These are phyloP conservation scores for Verticillium nonalfalfae DNA, from an alignment of 2,329 filamentous ascomycete genomes.

Conservation along the genomic window DNA sequence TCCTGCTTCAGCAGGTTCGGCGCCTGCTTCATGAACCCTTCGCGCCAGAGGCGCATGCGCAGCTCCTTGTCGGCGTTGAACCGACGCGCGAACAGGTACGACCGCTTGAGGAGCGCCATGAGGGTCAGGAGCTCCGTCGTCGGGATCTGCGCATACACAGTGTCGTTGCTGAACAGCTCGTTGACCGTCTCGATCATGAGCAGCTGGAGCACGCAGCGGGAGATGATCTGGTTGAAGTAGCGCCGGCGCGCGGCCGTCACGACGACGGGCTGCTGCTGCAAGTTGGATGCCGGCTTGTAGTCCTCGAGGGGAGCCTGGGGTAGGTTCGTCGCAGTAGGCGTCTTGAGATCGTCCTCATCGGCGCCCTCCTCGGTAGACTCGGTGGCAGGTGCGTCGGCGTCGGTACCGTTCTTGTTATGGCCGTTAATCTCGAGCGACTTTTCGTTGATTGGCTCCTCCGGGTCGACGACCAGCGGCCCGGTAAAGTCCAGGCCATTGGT, in stretches of 20 bases:
- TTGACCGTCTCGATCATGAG: conserved; percentile 99
- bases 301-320: conserved; percentile 64
- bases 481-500: conserved; percentile 48
- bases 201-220: conserved; percentile 91
- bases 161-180: conserved; percentile 95
- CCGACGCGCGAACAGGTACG: conserved; percentile 90
- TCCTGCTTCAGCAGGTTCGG: conserved; percentile 98
- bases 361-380: conserved; percentile 18
- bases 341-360: conserved; percentile 26
- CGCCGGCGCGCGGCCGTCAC: conserved; percentile 88
- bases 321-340: conserved; percentile 18
- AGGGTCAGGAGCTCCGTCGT: conserved; percentile 82
- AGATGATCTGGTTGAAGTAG: conserved; percentile 99
- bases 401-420: conserved; percentile 30
- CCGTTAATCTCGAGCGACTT: conserved; percentile 59
- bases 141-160: conserved; percentile 89
- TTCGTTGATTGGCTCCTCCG: conserved; percentile 37
- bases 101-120: conserved; percentile 92
- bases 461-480: conserved; percentile 31
- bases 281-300: conserved; percentile 69
- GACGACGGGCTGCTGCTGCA: conserved; percentile 83
- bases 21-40: conserved; percentile 99
- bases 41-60: conserved; percentile 87
- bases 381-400: conserved; percentile 21
- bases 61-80: conserved; percentile 98